Evolutionary conservation across 2,329 filamentous ascomycete species (phyloP).

Genomic region (Colletotrichum lini): DNA sequence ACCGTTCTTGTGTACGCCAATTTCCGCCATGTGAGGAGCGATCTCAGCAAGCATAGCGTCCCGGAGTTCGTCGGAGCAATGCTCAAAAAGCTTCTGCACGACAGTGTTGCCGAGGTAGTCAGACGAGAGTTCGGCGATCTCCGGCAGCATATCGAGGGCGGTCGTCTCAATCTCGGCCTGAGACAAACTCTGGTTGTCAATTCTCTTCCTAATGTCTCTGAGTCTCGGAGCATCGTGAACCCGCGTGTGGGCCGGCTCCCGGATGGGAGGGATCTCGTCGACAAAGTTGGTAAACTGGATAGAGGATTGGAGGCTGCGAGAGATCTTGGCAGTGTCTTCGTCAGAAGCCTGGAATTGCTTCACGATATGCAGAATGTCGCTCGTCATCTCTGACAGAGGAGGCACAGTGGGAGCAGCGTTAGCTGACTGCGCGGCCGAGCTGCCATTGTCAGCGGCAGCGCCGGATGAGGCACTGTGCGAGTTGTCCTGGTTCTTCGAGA

Average conservation of each 20-base stretch:
- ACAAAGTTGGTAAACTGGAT: conserved; percentile 81
- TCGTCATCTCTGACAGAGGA: conserved; percentile 81
- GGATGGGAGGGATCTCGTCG: conserved; percentile 89
- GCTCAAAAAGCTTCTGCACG: conserved; percentile 98
- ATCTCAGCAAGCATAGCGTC: conserved; percentile 93
- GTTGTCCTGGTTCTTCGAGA: conserved; percentile 70
- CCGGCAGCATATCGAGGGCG: conserved; percentile 93
- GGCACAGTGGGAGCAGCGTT: conserved; percentile 75
- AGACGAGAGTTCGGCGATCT: conserved; percentile 93
- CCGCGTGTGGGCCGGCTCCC: conserved; percentile 89
- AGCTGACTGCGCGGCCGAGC: conserved; percentile 51
- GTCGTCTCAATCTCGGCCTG: conserved; percentile 92
- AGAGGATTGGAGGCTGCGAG: conserved; percentile 80
- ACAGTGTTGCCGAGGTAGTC: conserved; percentile 99
- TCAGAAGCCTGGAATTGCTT: conserved; percentile 88
- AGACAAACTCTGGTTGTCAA: conserved; percentile 93
- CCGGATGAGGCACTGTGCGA: conserved; percentile 54
- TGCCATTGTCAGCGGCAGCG: conserved; percentile 54
- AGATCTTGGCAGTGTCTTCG: conserved; percentile 82
- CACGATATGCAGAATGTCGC: conserved; percentile 88
- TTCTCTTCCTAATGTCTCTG: conserved; percentile 95
- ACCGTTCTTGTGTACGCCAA: conserved; percentile 98
- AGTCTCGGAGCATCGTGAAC: conserved; percentile 95
- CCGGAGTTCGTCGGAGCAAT: conserved; percentile 90
- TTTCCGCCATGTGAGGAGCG: conserved; percentile 92